Conservation (phyloP, 2,329 filamentous ascomycete genomes). For the Aspergillus pseudoterreus region DNA sequence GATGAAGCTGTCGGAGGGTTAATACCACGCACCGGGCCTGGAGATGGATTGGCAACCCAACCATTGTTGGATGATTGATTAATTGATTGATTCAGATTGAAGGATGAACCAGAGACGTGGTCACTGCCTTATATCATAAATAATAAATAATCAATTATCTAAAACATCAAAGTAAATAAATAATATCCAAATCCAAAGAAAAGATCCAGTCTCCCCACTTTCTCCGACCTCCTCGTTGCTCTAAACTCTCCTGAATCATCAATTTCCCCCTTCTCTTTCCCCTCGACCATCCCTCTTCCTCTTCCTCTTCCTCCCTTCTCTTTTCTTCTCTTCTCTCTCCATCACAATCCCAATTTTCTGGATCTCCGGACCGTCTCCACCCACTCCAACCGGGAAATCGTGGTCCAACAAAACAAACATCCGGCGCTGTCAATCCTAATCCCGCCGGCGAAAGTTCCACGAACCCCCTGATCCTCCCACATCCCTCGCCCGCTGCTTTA, state of each 20-base stretch:
- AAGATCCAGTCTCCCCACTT: not conserved
- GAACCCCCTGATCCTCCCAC: conserved; percentile 18
- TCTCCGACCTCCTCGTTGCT: conserved; percentile 1
- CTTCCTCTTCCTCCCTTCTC: not conserved
- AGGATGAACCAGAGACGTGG: too few relatives aligned
- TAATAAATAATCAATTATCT: too few relatives aligned
- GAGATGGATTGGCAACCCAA: too few relatives aligned
- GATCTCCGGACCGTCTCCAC: not conserved
- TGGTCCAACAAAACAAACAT: too few relatives aligned
- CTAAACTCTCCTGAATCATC: conserved; percentile 5
- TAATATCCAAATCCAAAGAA: too few relatives aligned
- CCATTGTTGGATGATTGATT: too few relatives aligned
- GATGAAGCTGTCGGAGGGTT: too few relatives aligned
- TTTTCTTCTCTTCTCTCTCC: not conserved
- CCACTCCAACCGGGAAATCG: not conserved
- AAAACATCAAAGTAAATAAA: too few relatives aligned
- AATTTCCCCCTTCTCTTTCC: not conserved
- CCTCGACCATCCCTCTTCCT: not conserved
- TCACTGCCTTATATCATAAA: too few relatives aligned
- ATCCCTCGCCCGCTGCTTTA: conserved; percentile 21
- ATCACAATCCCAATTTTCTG: not conserved
- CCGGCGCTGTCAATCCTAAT: not conserved
- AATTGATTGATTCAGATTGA: too few relatives aligned
- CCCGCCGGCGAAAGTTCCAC: conserved; percentile 12
- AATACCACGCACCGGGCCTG: too few relatives aligned